Base-by-base conservation (phyloP, 805 yeast species). In the Monosporozyma unispora region DNA sequence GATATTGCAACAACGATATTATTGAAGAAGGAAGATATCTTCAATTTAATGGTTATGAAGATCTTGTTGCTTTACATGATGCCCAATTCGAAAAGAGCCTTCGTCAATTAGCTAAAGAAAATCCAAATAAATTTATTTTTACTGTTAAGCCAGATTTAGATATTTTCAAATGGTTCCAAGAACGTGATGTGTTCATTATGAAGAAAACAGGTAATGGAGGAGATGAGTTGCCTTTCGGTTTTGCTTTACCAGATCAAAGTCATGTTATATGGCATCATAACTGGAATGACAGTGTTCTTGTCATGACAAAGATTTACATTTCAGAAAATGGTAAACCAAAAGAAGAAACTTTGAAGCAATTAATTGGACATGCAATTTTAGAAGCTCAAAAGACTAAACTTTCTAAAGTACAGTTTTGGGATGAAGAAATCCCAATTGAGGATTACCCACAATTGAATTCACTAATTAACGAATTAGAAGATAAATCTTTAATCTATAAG, bases 181-280 rank as follows among this genome's bases (percentile, higher is more conserved):
- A 60, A 18, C 66, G 75, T 53, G 75, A 70, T 45, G 47, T 57
- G 11, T 72, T 57, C 49, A 67, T 66, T 23, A 62, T 70, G 23
- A 58, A 54, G 27, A 56, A 54, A 37, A 52, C 55, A 8, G 48
- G 50, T 3, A 52, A 49, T 25, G 54, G 52, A 2, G 29, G 42
- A 3, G 51, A 51, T 1, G 44, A 49, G 3, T 49, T 55, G 12
- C 55, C 55, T 18, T 69, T 66, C 51, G 76, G 75, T 6, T 60
- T 52, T 33, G 57, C 58, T 18, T 46, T 50, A 21, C 23, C 31
- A 25, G 50, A 50, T 3, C 55, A 61, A 1, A 57, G 71, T 21
- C 76, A 72, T 53, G 59, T 72, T 8, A 54, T 72, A 14, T 78
- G 80, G 79, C 67, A 64, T 43, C 75, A 72, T 48, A 72, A 73